Evolutionary conservation across 106 monocot genomes (phyloP).

Genomic region (Triglochin maritima): DNA sequence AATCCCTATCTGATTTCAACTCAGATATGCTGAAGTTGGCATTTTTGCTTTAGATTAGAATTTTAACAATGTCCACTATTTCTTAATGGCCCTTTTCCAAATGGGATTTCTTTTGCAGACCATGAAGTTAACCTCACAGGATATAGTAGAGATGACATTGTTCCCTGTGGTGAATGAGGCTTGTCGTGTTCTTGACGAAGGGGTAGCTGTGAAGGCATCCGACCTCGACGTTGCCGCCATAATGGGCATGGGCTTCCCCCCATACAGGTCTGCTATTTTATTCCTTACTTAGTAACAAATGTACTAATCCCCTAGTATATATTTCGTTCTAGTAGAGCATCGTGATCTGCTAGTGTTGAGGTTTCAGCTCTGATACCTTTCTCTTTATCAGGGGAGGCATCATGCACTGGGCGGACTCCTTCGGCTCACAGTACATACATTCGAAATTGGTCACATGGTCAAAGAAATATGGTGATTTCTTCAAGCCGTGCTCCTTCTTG

Average conservation of each 20-base stretch:
- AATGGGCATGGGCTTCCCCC: conserved; percentile 95
- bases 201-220: conserved; percentile 83
- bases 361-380: no score
- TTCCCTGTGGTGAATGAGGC: conserved; percentile 94
- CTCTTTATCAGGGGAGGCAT: conserved; percentile 53
- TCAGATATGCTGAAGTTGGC: no score
- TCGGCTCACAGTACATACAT: conserved; percentile 58
- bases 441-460: conserved; percentile 55
- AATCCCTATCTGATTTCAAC: background rate
- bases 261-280: conserved; percentile 45
- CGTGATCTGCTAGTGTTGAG: no score
- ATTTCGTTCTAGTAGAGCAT: no score
- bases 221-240: conserved; percentile 88
- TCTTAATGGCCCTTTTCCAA: no score
- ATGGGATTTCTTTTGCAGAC: conserved; percentile 27
- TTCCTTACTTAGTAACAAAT: no score
- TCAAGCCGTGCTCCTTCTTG: conserved; percentile 73
- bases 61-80: no score
- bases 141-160: conserved; percentile 88
- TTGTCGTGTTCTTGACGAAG: conserved; percentile 80
- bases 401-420: conserved; percentile 84
- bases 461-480: conserved; percentile 59
- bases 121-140: conserved; percentile 51
- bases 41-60: no score
- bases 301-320: no score